phyloP scores from a whole-genome alignment of 768 basidiomycete genomes.

The Lyophyllum atratum region DNA sequence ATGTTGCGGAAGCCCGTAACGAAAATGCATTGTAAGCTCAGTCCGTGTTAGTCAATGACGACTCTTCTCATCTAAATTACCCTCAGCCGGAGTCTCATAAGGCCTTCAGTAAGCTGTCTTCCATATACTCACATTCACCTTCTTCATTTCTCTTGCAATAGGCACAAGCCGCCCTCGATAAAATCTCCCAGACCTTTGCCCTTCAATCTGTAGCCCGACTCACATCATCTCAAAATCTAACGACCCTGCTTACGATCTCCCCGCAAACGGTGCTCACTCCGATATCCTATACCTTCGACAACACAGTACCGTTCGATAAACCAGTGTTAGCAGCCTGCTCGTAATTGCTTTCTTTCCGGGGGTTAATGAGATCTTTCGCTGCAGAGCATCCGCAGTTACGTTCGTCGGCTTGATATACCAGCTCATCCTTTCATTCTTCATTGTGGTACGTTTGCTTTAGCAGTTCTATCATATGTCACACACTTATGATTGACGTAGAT shows the following conservation, averaged over 20 bases:
- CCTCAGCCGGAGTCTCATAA: constrained; percentile 35
- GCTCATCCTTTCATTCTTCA: constrained; percentile 45
- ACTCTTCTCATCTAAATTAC: neutral
- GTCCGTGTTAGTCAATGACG: neutral
- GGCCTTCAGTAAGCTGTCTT: constrained; percentile 27
- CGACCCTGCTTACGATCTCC: constrained; percentile 41
- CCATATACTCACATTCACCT: neutral
- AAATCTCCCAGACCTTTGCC: constrained; percentile 36
- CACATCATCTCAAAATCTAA: constrained; percentile 28
- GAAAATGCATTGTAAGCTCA: constrained; percentile 58
- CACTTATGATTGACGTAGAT: constrained; percentile 22
- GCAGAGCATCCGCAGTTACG: constrained; percentile 52
- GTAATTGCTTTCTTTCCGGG: neutral
- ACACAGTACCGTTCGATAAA: constrained; percentile 58
- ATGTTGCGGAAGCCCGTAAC: constrained; percentile 50
- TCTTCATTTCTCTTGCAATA: constrained; percentile 7
- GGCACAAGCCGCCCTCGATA: constrained; percentile 37
- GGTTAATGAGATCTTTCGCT: neutral
- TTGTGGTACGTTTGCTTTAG: constrained; percentile 33
- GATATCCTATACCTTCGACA: constrained; percentile 46
- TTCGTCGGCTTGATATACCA: constrained; percentile 59
- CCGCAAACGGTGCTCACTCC: constrained; percentile 53
- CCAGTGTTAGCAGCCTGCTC: constrained; percentile 45
- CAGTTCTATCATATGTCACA: neutral
- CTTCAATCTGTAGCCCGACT: constrained; percentile 28